Conservation (phyloP, 2,329 filamentous ascomycete genomes). For the Clarireedia monteithiana region DNA sequence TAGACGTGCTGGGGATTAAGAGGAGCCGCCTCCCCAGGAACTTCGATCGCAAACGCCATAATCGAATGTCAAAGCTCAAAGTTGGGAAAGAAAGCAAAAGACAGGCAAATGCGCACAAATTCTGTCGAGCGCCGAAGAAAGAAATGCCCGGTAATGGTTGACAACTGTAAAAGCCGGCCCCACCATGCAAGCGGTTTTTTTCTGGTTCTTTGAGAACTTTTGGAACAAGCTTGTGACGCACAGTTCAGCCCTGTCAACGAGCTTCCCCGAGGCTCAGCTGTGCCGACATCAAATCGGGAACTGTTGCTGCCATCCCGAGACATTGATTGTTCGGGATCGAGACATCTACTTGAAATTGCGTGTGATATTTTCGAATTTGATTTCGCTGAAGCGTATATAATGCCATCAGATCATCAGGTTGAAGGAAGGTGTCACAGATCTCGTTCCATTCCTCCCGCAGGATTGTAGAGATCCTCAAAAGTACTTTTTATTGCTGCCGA, state of each 20-base stretch:
- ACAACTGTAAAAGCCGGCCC: not conserved
- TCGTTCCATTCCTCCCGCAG: too few relatives aligned
- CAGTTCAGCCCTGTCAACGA: not conserved
- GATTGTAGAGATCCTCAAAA: too few relatives aligned
- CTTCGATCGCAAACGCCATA: constrained; percentile 70
- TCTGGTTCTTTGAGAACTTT: constrained; percentile 1
- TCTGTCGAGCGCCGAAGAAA: not conserved
- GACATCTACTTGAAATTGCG: too few relatives aligned
- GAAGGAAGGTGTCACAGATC: too few relatives aligned
- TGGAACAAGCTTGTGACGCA: not conserved
- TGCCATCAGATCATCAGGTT: too few relatives aligned
- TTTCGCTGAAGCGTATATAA: too few relatives aligned
- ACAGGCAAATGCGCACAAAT: not conserved
- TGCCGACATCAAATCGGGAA: too few relatives aligned
- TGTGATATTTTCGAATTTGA: too few relatives aligned
- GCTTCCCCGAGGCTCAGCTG: too few relatives aligned
- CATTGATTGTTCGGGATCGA: too few relatives aligned
- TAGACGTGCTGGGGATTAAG: constrained; percentile 56
- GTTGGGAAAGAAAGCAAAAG: not conserved
- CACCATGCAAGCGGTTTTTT: constrained; percentile 6
- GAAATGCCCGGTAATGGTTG: not conserved
- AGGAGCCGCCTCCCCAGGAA: constrained; percentile 72
- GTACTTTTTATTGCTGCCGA: too few relatives aligned
- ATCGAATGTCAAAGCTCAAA: not conserved
- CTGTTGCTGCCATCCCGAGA: too few relatives aligned